Evolutionary conservation across 129 eudicot species (phyloP), one percentile per base, ranked within the genome.

Genomic region (Chrysanthemum lavandulifolium): DNA sequence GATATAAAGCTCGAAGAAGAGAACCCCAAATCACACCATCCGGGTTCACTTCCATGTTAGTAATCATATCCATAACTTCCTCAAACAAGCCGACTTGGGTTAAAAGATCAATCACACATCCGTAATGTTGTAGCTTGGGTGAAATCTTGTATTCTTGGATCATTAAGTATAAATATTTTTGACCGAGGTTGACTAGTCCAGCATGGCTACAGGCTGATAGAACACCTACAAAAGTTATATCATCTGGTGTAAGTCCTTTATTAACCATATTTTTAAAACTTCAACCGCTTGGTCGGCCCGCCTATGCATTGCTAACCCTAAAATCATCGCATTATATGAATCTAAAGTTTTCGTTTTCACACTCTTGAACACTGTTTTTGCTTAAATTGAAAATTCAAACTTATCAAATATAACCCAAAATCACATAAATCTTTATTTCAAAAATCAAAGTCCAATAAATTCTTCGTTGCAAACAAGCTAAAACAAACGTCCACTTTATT

Each of bases 21-120:
- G 90, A 86, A 56, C 85, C 90, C 87, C 81, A 83, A 4, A 83
- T 75, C 4, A 83, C 85, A 3, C 72, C 66, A 77, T 83, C 87
- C 1, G 90, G 85, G 70, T 75, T 43, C 3, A 79, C 76, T 48
- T 77, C 79, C 89, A 85, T 85, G 19, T 64, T 73, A 33, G 68
- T 31, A 23, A 82, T 70, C 45, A 85, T n/a, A 21, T 13, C 12
- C 25, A 10, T 12, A 1, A 83, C 87, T 67, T 82, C 83, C 21
- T 79, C 87, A 9, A 82, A 27, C 73, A 47, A 75, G 58, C 77
- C 83, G 49, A 76, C 72, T 51, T 83, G 80, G 25, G 71, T 33
- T 19, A 82, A 50, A 5, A 77, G 55, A 77, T 79, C 90, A 5
- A 79, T 49, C 84, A 85, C 36, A 15, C 82, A 67, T 43, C 89